Conservation (phyloP, 2,329 filamentous ascomycete genomes). For the Venturia aucupariae region DNA sequence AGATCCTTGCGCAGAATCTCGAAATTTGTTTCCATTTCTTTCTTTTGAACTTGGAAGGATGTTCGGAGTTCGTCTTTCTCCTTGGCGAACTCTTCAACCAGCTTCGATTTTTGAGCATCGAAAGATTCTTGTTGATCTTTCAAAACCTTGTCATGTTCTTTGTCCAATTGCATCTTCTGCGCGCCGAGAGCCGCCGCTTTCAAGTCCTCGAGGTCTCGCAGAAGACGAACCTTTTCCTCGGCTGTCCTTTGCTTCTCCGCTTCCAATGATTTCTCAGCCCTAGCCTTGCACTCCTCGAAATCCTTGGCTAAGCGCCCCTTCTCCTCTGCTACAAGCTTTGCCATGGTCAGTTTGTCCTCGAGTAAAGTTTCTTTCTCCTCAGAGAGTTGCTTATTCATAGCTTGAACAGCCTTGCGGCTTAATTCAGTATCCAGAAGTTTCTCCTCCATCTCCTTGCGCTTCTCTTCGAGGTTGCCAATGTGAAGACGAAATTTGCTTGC, state of each 20-base stretch:
- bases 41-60: not conserved
- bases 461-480: constrained; percentile 42
- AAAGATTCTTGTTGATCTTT: constrained; percentile 32
- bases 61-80: constrained; percentile 27
- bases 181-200: constrained; percentile 20
- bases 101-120: constrained; percentile 39
- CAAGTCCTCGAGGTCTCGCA: constrained; percentile 15
- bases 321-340: constrained; percentile 29
- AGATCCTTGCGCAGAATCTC: constrained; percentile 5
- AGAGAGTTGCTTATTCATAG: constrained; percentile 31
- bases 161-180: constrained; percentile 22
- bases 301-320: constrained; percentile 27
- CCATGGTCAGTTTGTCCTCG: constrained; percentile 30
- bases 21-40: constrained; percentile 8
- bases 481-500: constrained; percentile 42
- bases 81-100: constrained; percentile 26
- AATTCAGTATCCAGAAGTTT: constrained; percentile 35
- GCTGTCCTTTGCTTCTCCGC: constrained; percentile 25
- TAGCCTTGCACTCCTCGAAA: constrained; percentile 36
- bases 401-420: constrained; percentile 29
- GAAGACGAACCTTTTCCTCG: constrained; percentile 16
- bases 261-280: constrained; percentile 17
- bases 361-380: constrained; percentile 35
- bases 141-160: constrained; percentile 31
- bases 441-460: constrained; percentile 42